Percentiles rank a stretch among this genome's conserved stretches.
Evolutionary conservation across 257 asterid genomes (phyloP).

Genomic region (Cruciata laevipes): DNA sequence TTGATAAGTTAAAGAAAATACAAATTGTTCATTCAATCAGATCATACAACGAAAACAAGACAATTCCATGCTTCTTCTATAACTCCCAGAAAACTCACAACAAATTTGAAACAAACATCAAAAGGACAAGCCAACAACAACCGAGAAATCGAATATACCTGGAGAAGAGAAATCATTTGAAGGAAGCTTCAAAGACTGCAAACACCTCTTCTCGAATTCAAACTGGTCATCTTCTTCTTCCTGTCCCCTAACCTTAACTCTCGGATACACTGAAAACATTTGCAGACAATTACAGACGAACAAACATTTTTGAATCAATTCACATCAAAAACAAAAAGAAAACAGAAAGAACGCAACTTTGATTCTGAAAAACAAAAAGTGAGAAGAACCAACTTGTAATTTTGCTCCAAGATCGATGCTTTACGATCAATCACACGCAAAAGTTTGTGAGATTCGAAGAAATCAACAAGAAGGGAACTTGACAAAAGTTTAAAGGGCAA

Average conservation of each 20-base stretch:
- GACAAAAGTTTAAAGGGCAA: background rate
- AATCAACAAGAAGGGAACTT: background rate
- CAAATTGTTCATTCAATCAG: background rate
- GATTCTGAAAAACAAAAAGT: background rate
- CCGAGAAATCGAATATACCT: conserved; percentile 24
- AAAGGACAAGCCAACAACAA: background rate
- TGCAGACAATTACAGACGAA: background rate
- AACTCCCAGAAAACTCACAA: conserved; percentile 2
- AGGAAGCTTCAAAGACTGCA: conserved; percentile 62
- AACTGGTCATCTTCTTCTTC: conserved; percentile 60
- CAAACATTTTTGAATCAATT: conserved; percentile 23
- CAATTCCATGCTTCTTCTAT: background rate
- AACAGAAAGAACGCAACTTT: background rate
- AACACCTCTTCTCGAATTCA: conserved; percentile 56
- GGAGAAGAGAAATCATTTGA: conserved; percentile 42
- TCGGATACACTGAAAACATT: conserved; percentile 62
- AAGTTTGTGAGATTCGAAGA: background rate
- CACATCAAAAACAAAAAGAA: conserved; percentile 9
- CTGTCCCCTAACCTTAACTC: conserved; percentile 69
- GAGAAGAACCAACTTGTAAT: conserved; percentile 14
- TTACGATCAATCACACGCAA: background rate
- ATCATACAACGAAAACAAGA: background rate
- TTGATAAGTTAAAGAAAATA: background rate
- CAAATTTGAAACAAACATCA: background rate
- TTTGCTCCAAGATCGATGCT: background rate